phyloP scores from a whole-genome alignment of 305 asterid genomes.

The Fraxinus sp. region DNA sequence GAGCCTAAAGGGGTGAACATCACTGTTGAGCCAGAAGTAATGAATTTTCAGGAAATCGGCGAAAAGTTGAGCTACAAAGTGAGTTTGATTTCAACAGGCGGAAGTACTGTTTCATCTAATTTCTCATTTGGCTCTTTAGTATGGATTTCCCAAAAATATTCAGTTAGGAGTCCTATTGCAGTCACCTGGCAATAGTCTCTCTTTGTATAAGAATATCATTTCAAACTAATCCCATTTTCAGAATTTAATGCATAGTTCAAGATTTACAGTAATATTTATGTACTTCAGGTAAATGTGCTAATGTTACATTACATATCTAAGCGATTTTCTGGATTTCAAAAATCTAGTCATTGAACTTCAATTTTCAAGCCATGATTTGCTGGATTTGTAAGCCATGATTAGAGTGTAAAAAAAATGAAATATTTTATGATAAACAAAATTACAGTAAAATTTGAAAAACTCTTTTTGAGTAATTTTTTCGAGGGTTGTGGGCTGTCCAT shows the following conservation, averaged over 20 bases:
- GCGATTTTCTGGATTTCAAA: background rate
- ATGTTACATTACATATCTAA: background rate
- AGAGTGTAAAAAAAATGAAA: background rate
- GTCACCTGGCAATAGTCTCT: constrained; percentile 47
- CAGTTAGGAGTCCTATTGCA: constrained; percentile 70
- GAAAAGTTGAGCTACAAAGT: constrained; percentile 52
- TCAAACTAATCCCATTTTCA: background rate
- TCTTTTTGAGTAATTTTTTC: background rate
- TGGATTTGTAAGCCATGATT: background rate
- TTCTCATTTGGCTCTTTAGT: constrained; percentile 58
- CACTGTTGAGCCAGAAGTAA: constrained; percentile 43
- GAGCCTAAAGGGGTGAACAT: constrained; percentile 52
- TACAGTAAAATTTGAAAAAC: background rate
- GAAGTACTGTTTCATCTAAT: constrained; percentile 23
- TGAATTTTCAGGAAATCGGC: constrained; percentile 44
- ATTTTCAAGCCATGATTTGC: background rate
- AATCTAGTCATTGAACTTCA: background rate
- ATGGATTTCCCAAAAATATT: constrained; percentile 48
- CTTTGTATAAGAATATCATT: background rate
- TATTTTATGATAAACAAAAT: background rate
- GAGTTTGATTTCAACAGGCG: constrained; percentile 34
- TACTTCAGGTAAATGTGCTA: background rate
- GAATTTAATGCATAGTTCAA: background rate
- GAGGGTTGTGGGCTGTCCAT: background rate
- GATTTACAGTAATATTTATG: background rate